Evolutionary conservation across 495 filamentous ascomycete genomes (phyloP).

Genomic region (Halenospora varia): DNA sequence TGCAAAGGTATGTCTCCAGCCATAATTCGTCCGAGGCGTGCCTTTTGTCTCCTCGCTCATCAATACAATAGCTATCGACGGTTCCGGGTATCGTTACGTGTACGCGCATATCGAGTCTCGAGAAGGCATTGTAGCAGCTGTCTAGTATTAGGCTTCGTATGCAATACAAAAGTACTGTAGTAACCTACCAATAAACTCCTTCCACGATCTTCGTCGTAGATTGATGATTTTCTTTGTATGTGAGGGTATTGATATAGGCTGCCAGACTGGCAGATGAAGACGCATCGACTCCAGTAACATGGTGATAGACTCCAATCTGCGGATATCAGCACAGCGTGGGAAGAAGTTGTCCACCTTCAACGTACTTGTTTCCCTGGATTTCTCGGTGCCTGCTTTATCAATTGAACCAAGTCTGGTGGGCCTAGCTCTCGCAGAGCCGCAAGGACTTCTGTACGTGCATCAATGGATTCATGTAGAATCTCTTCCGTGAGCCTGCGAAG

Average conservation of each 20-base stretch:
- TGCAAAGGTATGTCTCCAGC: slow-evolving; percentile 96
- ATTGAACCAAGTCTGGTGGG: slow-evolving; percentile 91
- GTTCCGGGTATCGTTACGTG: slow-evolving; percentile 94
- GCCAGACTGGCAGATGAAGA: slow-evolving; percentile 95
- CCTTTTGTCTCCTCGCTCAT: slow-evolving; percentile 91
- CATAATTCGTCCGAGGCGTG: slow-evolving; percentile 89
- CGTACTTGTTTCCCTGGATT: slow-evolving; percentile 60
- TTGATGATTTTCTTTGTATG: slow-evolving; percentile 77
- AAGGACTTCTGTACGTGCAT: slow-evolving; percentile 83
- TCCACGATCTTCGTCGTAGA: slow-evolving; percentile 83
- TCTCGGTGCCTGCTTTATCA: slow-evolving; percentile 79
- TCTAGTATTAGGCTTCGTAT: slow-evolving; percentile 3
- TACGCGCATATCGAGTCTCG: slow-evolving; percentile 95
- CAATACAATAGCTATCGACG: slow-evolving; percentile 93
- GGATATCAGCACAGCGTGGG: background rate
- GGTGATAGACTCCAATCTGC: slow-evolving; percentile 90
- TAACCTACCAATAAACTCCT: slow-evolving; percentile 84
- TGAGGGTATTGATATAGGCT: slow-evolving; percentile 96
- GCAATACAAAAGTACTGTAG: too few species aligned
- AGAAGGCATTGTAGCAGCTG: slow-evolving; percentile 99
- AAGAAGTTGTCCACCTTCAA: slow-evolving; percentile 4
- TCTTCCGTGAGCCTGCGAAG: slow-evolving; percentile 78
- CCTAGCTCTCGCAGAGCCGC: slow-evolving; percentile 84
- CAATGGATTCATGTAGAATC: slow-evolving; percentile 80
- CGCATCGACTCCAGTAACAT: slow-evolving; percentile 96